Conservation (phyloP, 805 yeast genomes). For the Jamesozyma hellenica region DNA sequence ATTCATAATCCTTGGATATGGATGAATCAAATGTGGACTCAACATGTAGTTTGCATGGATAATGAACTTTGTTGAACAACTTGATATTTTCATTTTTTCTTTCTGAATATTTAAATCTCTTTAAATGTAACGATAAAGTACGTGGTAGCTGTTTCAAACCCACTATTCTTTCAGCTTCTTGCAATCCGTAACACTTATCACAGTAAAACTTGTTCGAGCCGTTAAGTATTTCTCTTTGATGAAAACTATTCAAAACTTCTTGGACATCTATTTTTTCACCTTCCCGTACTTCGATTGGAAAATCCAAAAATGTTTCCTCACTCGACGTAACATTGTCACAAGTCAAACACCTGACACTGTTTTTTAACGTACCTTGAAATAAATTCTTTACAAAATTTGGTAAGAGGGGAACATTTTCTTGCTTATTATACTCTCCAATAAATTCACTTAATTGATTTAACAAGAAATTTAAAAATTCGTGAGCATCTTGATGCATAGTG, state of each 20-base stretch:
- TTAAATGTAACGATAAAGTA: constrained; percentile 70
- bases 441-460: constrained; percentile 60
- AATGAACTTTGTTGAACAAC: constrained; percentile 72
- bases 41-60: constrained; percentile 63
- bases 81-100: constrained; percentile 69
- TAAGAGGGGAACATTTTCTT: constrained; percentile 9
- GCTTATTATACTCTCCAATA: constrained; percentile 23
- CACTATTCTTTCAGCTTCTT: constrained; percentile 88
- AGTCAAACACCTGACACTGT: constrained; percentile 82
- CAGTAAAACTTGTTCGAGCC: constrained; percentile 89
- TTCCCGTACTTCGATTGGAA: constrained; percentile 76
- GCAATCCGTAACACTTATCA: constrained; percentile 79
- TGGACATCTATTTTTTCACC: constrained; percentile 66
- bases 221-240: constrained; percentile 72
- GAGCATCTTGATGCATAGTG: constrained; percentile 97
- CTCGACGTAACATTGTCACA: constrained; percentile 77
- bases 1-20: constrained; percentile 50
- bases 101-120: constrained; percentile 86
- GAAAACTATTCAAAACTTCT: constrained; percentile 35
- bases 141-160: constrained; percentile 71
- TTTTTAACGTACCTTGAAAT: constrained; percentile 78
- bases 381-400: constrained; percentile 49
- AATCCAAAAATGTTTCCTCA: constrained; percentile 78
- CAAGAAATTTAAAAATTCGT: constrained; percentile 83
- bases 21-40: constrained; percentile 40